Base-by-base conservation (phyloP, 768 basidiomycete genomes). In the Mycena pura region DNA sequence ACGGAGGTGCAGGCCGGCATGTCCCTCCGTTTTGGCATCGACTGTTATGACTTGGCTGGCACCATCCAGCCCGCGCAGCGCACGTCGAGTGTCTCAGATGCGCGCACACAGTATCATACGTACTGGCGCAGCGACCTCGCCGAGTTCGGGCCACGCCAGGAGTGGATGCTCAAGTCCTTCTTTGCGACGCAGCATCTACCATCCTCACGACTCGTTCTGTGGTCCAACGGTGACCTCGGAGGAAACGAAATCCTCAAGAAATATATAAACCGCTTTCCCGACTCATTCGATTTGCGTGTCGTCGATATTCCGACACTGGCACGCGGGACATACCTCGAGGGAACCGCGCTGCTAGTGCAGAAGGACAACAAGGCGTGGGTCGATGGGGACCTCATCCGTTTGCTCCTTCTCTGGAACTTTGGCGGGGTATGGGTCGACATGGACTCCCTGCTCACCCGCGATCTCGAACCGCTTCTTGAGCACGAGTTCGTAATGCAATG, bases 361-460 rank as follows among this genome's bases (percentile, higher is more conserved):
- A 79, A 85, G 53, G 96, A 98, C 70, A 74, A 78, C 65, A 90
- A 89, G 72, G 96, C 94, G 7, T 98, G 96, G 96, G 79, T 97
- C 25, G 96, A 98, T 67, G 95, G 96, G 0, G 96, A 98, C 72
- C 82, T 97, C 56, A 82, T 98, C n/a, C 80, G 96, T 49, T 71
- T 98, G 65, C 77, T 99, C 60, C 85, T 95, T 27, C 76, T 97
- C 31, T 98, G 95, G 93, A 87, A 85, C 62, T 87, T 85, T 69
- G 96, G 96, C 1, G 96, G 96, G 0, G 86, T 97, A 22, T 99
- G 96, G 96, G 82, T 98, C 45, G 96, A 99, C 72, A 97, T 98
- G 95, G 96, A 99, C 74, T 92, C 92, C 49, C 82, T 99, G 54
- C 78, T 98, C 63, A 96, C 94, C 43, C 80, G 96, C 54, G 92